phyloP scores from a whole-genome alignment of 306 rosid species.

The Pyrus communis region DNA sequence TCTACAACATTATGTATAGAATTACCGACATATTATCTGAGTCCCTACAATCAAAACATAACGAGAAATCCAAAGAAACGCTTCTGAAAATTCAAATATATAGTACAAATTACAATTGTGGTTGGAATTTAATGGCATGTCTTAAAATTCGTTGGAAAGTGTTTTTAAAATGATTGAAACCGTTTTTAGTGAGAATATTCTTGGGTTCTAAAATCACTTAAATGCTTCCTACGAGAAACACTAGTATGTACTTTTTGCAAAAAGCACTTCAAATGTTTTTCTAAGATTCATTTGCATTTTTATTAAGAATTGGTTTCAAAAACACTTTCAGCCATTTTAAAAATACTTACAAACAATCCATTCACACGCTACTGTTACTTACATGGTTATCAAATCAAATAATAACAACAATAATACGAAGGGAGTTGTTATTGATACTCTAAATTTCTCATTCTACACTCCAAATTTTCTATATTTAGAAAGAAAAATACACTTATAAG shows the following conservation, averaged over 20 bases:
- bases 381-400: neutral
- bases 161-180: accelerated
- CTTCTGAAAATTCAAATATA: neutral
- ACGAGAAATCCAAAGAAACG: neutral
- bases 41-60: neutral
- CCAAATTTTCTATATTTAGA: too few relatives aligned
- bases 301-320: neutral
- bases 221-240: too few relatives aligned
- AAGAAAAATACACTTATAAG: too few relatives aligned
- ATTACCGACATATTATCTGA: slow-evolving; percentile 4
- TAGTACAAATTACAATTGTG: neutral
- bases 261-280: accelerated
- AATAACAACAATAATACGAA: neutral
- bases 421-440: too few relatives aligned
- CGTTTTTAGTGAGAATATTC: too few relatives aligned
- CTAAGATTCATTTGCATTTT: too few relatives aligned
- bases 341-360: too few relatives aligned
- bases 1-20: neutral
- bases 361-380: neutral
- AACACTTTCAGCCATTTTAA: too few relatives aligned
- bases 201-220: too few relatives aligned
- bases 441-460: too few relatives aligned
- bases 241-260: too few relatives aligned
- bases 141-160: accelerated
- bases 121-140: neutral